Evolutionary conservation across 495 filamentous ascomycete genomes (phyloP), one percentile per base, ranked within the genome.

Genomic region (Hypomontagnella monticulosa): DNA sequence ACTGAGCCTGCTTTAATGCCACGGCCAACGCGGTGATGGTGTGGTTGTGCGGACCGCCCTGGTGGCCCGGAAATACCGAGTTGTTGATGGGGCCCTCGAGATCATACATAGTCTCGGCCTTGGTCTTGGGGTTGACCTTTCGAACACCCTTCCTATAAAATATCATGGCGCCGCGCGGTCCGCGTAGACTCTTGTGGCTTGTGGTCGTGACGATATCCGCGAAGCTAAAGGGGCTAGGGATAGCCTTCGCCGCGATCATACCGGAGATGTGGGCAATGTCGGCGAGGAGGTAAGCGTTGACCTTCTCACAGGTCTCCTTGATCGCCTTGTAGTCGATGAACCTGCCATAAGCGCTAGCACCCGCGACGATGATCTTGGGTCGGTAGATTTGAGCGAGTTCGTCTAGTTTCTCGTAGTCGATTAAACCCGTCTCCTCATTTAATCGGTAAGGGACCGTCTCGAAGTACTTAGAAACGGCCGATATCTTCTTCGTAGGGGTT

Each of bases 211-310:
- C 96, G 46, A 99, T 88, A 72, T 99, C 95, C 42, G 91, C 90
- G 79, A 92, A 85, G 40, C 79, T 79, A 76, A 99, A 99, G n/a
- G 95, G 95, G 40, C 88, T 89, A 10, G 91, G 91, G 57, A 97
- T 85, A 32, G 97, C 96, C 66, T 89, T 90, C 43, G 92, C 96
- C 11, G 95, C 96, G 34, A 99, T 87, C 41, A 98, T 82, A 57
- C 95, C 95, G 16, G 93, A 97, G 64, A 99, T 96, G 69, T 99
- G 95, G n/a, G 95, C 95, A 88, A 99, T 98, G 72, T 99, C 95
- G 57, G 91, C 88, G 61, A 98, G 78, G 14, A 99, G 83, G 80
- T 98, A 99, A 65, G 93, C 91, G 62, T 91, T 92, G n/a, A 92
- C 85, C 70, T 93, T 93, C 66, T 96, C 90, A 64, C 89, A 88